phyloP scores from a whole-genome alignment of 257 asterid species.

The Linaria vulgaris region DNA sequence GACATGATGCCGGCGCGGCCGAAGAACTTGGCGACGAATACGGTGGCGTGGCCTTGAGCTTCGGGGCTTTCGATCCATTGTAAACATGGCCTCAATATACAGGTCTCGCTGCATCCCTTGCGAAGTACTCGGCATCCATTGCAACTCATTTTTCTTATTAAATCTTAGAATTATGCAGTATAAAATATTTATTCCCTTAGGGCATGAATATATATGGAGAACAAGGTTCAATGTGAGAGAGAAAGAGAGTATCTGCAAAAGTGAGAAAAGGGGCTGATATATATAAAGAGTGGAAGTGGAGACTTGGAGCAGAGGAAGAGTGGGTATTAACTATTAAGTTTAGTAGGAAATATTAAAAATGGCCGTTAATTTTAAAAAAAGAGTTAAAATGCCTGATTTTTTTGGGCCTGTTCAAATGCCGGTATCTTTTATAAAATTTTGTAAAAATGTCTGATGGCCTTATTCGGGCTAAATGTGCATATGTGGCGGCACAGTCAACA shows the following conservation, averaged over 20 bases:
- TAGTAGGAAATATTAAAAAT: no score
- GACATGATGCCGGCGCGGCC: slow-evolving; percentile 80
- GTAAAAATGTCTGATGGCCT: no score
- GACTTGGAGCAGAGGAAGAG: slow-evolving; percentile 22
- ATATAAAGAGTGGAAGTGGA: slow-evolving; percentile 33
- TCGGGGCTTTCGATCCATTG: slow-evolving; percentile 58
- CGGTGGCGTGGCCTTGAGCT: slow-evolving; percentile 73
- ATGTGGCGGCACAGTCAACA: no score
- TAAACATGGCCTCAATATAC: slow-evolving; percentile 59
- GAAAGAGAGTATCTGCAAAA: slow-evolving; percentile 10
- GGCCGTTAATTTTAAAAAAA: no score
- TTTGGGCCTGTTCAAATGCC: no score
- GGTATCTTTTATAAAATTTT: no score
- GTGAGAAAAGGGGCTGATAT: slow-evolving; percentile 27
- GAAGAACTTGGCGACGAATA: slow-evolving; percentile 72
- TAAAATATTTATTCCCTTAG: background rate
- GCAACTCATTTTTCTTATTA: slow-evolving; percentile 52
- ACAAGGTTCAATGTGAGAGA: no score
- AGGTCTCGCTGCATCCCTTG: slow-evolving; percentile 69
- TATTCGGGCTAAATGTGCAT: no score
- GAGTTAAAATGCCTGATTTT: no score
- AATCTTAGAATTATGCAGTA: background rate
- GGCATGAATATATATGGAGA: slow-evolving; percentile 27
- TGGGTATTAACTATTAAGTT: slow-evolving; percentile 33
- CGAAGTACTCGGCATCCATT: slow-evolving; percentile 77